A percentile compares a stretch with the other conserved stretches of the same genome.
Evolutionary conservation across 1,284 basidiomycete genomes (phyloP).

Genomic region (Tremellales sp.): DNA sequence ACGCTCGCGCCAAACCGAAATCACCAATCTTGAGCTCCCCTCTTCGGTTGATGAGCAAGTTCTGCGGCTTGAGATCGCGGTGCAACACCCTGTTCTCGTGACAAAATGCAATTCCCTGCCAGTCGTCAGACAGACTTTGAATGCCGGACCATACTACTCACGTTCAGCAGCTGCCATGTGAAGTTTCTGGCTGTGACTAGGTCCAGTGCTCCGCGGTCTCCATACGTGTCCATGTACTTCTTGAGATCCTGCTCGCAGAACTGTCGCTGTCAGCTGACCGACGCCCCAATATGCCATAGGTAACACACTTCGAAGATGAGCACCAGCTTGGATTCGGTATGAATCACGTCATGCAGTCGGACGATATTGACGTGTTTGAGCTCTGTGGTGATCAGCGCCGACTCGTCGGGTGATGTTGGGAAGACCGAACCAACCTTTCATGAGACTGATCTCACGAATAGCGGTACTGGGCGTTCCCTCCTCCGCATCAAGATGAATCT

Average conservation of each 20-base stretch:
- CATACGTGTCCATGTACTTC: slow-evolving; percentile 87
- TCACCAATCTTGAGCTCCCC: slow-evolving; percentile 91
- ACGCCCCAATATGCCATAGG: neutral
- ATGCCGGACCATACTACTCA: slow-evolving; percentile 13
- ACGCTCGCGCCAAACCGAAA: slow-evolving; percentile 93
- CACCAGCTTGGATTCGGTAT: slow-evolving; percentile 93
- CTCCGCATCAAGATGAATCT: slow-evolving; percentile 96
- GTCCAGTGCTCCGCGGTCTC: slow-evolving; percentile 61
- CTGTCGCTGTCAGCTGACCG: slow-evolving; percentile 15
- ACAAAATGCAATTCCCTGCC: slow-evolving; percentile 83
- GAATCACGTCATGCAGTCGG: slow-evolving; percentile 90
- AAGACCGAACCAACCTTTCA: slow-evolving; percentile 58
- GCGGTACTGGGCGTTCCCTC: slow-evolving; percentile 97
- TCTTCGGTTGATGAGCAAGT: slow-evolving; percentile 85
- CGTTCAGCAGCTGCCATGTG: slow-evolving; percentile 43
- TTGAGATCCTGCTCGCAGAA: slow-evolving; percentile 69
- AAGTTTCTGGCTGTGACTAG: slow-evolving; percentile 73
- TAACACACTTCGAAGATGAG: slow-evolving; percentile 80
- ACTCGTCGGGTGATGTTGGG: neutral
- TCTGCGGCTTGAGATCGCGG: slow-evolving; percentile 96
- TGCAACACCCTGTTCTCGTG: slow-evolving; percentile 95
- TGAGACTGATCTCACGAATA: slow-evolving; percentile 91
- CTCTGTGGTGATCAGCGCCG: slow-evolving; percentile 52
- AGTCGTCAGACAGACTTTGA: neutral
- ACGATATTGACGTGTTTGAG: slow-evolving; percentile 95